Evolutionary conservation across 2,329 filamentous ascomycete species (phyloP), one percentile per base, ranked within the genome.

Genomic region (Xylariomycetidae sp.): DNA sequence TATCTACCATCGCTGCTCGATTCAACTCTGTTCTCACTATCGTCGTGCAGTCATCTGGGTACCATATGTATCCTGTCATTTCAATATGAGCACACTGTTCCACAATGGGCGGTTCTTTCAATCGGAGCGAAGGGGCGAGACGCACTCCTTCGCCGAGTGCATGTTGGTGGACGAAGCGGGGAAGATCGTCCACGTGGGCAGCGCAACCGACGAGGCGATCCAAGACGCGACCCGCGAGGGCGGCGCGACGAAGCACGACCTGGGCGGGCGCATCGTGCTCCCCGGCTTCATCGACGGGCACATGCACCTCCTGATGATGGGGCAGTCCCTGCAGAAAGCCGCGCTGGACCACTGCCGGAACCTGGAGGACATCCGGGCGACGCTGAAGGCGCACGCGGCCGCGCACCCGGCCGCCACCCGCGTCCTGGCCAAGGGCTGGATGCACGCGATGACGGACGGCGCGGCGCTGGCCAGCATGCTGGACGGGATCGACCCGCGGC

Each of bases 41-140:
- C 6, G 14, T 12, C 15, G 6, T n/a, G n/a, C 8, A 30, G 24
- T 24, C 22, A 20, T 25, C n/a, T 10, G 10, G 30, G 15, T 14
- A 24, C 15, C 15, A 10, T 18, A 29, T n/a, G n/a, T 18, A 10
- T 12, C 6, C 10, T 2, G 14, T n/a, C 31, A 10, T n/a, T 23
- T 29, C 27, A 14, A 36, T 9, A 77, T 66, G 28, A 63, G 56
- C 35, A 71, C 63, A 34, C 76, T 82, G 19, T 81, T 76, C 8
- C 64, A 59, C 29, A 68, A 64, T 3, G 72, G 77, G 64, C 81
- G 73, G 19, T 69, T 77, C 49, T 73, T 75, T 16, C 77, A 75
- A 9, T 61, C 57, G 10, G 72, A 40, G 14, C 31, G 38, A 4
- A 40, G 35, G 22, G 51, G 51, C 18, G 39, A 46, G 24, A 25